These are phyloP conservation scores for Holtermannia corniformis DNA, from an alignment of 768 basidiomycete species.

Conservation along the genomic window DNA sequence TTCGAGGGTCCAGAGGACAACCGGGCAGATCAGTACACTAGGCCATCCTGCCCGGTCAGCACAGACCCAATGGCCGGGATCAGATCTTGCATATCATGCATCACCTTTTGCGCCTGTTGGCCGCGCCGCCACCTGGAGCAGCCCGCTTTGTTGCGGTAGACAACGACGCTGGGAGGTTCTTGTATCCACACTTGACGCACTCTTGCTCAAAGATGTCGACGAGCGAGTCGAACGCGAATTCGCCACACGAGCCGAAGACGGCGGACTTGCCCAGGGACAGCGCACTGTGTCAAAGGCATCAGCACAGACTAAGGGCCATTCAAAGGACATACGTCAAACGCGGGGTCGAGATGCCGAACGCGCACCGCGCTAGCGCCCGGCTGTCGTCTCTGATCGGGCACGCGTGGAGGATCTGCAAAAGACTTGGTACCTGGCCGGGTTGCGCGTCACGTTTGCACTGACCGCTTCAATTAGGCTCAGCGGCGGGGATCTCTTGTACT, in stretches of 20 bases:
- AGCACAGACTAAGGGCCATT: neutral
- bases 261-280: neutral
- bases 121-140: no score
- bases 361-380: neutral
- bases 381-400: neutral
- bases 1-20: no score
- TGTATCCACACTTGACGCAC: neutral
- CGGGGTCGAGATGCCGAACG: neutral
- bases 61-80: no score
- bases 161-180: no score
- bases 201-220: neutral
- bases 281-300: neutral
- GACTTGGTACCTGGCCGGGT: neutral
- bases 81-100: no score
- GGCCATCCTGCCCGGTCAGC: no score
- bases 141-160: no score
- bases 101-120: no score
- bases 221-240: neutral
- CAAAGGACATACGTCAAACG: neutral
- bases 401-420: neutral
- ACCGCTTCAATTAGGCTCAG: neutral
- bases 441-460: neutral
- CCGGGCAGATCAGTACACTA: no score
- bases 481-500: neutral
- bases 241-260: neutral